Base-by-base conservation (phyloP, 2,329 filamentous ascomycete genomes). In the Tolypocladium paradoxum region DNA sequence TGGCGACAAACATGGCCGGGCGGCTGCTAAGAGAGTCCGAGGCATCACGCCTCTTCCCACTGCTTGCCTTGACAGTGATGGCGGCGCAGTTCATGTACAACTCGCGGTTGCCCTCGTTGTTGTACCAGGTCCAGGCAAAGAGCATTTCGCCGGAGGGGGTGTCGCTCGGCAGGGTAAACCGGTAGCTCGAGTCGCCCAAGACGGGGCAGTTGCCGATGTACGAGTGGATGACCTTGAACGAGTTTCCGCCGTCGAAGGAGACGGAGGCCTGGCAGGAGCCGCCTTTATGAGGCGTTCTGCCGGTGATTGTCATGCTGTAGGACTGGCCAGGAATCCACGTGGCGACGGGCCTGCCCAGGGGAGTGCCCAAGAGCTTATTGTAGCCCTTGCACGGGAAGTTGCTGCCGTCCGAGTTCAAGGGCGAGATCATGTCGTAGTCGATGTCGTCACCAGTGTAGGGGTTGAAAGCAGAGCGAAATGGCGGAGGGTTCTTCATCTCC, bases 61-160 rank as follows among this genome's bases (percentile, higher is more conserved):
- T 62, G 48, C 68, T 65, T 24, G 68, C 68, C 52, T 66, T 68
- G 64, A 90, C 83, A 56, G 78, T 81, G 60, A 91, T 78, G 50
- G 79, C 75, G 9, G 88, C 87, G 64, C 88, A 93, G 70, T 90
- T 89, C 85, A 90, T 90, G 77, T 93, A 93, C 79, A 87, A 88
- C 67, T 92, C 88, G 48, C 88, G 78, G 70, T 90, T 90, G 27
- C 88, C 87, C 38, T 86, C 70, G 58, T 82, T 73, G 74, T 90
- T 90, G 72, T 87, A 85, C 85, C 85, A 88, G 29, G 82, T 83
- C 88, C 88, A 92, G 37, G 83, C 82, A 49, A 91, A 78, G 45
- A 91, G 67, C 54, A 82, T 85, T 34, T 83, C 78, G 68, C 69
- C 73, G 55, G 69, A 62, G 16, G 82, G 81, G 1, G 82, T 80